A percentile compares a stretch with the other conserved stretches of the same genome.
These are phyloP conservation scores for Xylariaceae sp. DNA, from an alignment of 2,329 filamentous ascomycete genomes.

Conservation along the genomic window DNA sequence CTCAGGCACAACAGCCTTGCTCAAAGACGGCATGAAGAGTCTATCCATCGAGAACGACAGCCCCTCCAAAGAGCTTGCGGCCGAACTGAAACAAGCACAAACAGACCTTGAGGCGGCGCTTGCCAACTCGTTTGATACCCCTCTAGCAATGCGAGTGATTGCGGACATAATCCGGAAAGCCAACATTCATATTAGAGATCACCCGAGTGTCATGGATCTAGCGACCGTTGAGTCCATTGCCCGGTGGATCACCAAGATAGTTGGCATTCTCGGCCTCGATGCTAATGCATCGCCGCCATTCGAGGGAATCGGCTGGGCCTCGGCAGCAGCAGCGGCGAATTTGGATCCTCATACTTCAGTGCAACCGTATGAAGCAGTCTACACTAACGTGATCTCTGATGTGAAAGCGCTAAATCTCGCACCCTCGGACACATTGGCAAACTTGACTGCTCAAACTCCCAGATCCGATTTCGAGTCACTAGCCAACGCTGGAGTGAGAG, in stretches of 20 bases:
- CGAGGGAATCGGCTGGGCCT: conserved; percentile 22
- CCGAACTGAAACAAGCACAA: conserved; percentile 6
- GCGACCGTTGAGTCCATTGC: conserved; percentile 35
- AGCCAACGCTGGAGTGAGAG: conserved; percentile 31
- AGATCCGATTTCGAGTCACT: conserved; percentile 39
- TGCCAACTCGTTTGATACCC: conserved; percentile 9
- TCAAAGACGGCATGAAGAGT: conserved; percentile 9
- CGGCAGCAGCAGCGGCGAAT: conserved; percentile 27
- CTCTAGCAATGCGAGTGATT: conserved; percentile 8
- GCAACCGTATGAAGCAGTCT: conserved; percentile 38
- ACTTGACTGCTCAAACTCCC: conserved; percentile 36
- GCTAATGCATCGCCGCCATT: conserved; percentile 4
- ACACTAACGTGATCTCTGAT: conserved; percentile 5
- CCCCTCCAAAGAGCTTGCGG: conserved; percentile 1
- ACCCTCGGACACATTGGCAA: conserved; percentile 22
- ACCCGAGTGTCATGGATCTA: conserved; percentile 38
- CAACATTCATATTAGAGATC: conserved; percentile 34
- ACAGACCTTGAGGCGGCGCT: conserved; percentile 6
- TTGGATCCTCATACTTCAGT: conserved; percentile 39
- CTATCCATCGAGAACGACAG: conserved; percentile 7
- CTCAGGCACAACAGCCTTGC: conserved; percentile 20
- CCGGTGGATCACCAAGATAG: conserved; percentile 7
- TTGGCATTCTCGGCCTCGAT: conserved; percentile 8
- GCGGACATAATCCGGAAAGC: conserved; percentile 6
- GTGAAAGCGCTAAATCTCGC: conserved; percentile 2